Percentiles rank a stretch among this genome's conserved stretches.
Evolutionary conservation across 108 stramenopile species (phyloP).

Genomic region (Nitzschia palea): DNA sequence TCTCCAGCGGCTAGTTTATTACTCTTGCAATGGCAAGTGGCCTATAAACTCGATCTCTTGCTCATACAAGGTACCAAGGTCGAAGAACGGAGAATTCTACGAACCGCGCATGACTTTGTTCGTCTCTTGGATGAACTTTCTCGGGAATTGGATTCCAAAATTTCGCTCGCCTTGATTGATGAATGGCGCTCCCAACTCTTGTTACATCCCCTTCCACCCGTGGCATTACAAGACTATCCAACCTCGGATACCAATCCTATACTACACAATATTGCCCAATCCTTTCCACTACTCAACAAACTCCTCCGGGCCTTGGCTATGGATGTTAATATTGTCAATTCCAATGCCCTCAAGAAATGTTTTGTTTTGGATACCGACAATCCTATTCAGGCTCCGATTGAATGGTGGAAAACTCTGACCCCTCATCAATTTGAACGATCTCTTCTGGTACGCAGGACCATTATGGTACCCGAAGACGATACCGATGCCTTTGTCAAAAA

Average conservation of each 20-base stretch:
- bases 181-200: constrained; percentile 6
- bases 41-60: constrained; percentile 63
- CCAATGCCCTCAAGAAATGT: constrained; percentile 35
- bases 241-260: neutral
- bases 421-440: constrained; percentile 1
- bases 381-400: constrained; percentile 1
- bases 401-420: constrained; percentile 19
- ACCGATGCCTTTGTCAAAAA: constrained; percentile 43
- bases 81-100: constrained; percentile 49
- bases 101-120: constrained; percentile 38
- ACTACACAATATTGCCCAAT: neutral
- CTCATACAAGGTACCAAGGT: constrained; percentile 35
- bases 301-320: constrained; percentile 47
- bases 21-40: constrained; percentile 44
- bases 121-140: constrained; percentile 8
- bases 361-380: constrained; percentile 30
- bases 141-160: constrained; percentile 12
- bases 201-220: neutral
- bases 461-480: constrained; percentile 5
- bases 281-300: constrained; percentile 26
- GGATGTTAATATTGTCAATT: constrained; percentile 52
- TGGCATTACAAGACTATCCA: neutral
- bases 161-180: constrained; percentile 9
- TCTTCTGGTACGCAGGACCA: constrained; percentile 13
- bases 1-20: neutral